Percentiles rank a stretch among this genome's conserved stretches.
Evolutionary conservation across 257 asterid species (phyloP).

Genomic region (Catharanthus roseus): DNA sequence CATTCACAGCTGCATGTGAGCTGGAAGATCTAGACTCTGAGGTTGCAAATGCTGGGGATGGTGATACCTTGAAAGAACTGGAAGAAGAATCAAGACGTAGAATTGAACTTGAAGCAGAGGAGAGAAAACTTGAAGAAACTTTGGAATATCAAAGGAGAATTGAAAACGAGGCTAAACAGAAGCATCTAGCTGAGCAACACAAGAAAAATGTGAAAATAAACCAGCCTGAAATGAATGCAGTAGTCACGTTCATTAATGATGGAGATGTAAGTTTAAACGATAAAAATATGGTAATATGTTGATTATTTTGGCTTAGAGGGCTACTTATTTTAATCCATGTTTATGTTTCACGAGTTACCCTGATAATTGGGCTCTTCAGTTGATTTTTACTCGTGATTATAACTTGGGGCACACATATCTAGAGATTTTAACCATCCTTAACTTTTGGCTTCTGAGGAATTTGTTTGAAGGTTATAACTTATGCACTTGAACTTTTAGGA

Average conservation of each 20-base stretch:
- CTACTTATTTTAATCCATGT: background rate
- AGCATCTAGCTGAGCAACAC: slow-evolving; percentile 78
- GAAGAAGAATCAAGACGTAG: slow-evolving; percentile 67
- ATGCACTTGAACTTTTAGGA: slow-evolving; percentile 29
- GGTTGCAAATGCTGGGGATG: slow-evolving; percentile 34
- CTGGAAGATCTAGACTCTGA: slow-evolving; percentile 39
- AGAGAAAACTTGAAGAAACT: slow-evolving; percentile 96
- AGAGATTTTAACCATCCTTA: background rate
- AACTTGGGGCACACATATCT: background rate
- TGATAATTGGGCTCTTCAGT: slow-evolving; percentile 2
- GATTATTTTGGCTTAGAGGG: slow-evolving; percentile 11
- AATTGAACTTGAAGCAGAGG: slow-evolving; percentile 95
- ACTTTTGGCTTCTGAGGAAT: background rate
- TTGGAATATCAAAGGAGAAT: slow-evolving; percentile 89
- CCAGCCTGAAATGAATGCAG: slow-evolving; percentile 32
- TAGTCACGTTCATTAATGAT: slow-evolving; percentile 28
- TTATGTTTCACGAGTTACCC: background rate
- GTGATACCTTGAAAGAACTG: slow-evolving; percentile 42
- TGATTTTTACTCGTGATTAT: no score
- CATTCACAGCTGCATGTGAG: slow-evolving; percentile 40
- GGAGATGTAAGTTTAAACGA: slow-evolving; percentile 26
- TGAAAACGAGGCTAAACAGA: slow-evolving; percentile 92
- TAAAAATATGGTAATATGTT: slow-evolving; percentile 39
- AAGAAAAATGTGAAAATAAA: slow-evolving; percentile 28
- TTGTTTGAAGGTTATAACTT: slow-evolving; percentile 9